A percentile compares a stretch with the other conserved stretches of the same genome.
Evolutionary conservation across 2,329 filamentous ascomycete genomes (phyloP).

Genomic region (Alternaria brassicicola): DNA sequence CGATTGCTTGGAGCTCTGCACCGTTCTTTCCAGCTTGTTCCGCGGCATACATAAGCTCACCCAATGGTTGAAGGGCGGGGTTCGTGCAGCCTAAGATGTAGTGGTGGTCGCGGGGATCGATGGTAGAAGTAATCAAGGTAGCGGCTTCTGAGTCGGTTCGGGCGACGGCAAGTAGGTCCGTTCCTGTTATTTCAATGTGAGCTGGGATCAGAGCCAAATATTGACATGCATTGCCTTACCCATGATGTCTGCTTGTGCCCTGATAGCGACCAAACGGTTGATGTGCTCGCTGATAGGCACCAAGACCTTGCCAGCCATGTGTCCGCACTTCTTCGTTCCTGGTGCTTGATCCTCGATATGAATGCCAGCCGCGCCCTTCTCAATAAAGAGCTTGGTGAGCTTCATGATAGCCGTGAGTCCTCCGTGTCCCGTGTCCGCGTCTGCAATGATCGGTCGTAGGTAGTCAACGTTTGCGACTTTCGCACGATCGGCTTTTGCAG

Average conservation of each 20-base stretch:
- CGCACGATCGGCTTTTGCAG: constrained; percentile 72
- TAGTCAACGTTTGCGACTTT: constrained; percentile 86
- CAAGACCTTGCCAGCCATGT: constrained; percentile 98
- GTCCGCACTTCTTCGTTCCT: constrained; percentile 98
- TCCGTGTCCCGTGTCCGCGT: constrained; percentile 96
- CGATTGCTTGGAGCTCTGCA: constrained; percentile 82
- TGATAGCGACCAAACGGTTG: constrained; percentile 94
- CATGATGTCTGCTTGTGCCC: constrained; percentile 98
- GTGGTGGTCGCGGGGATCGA: constrained; percentile 91
- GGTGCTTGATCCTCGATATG: constrained; percentile 99
- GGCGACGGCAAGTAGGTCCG: constrained; percentile 87
- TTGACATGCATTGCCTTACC: constrained; percentile 56
- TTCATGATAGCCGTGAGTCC: constrained; percentile 99
- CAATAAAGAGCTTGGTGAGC: constrained; percentile 95
- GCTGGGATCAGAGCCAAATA: not conserved
- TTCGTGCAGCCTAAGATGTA: constrained; percentile 94
- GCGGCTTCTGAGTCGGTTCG: constrained; percentile 97
- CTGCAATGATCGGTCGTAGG: constrained; percentile 92
- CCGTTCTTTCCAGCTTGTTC: constrained; percentile 83
- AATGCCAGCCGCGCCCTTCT: constrained; percentile 95
- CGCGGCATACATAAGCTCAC: constrained; percentile 88
- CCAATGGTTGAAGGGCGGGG: constrained; percentile 78
- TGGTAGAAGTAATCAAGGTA: constrained; percentile 94
- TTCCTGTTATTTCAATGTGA: constrained; percentile 56
- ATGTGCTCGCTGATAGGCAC: constrained; percentile 98